phyloP scores from a whole-genome alignment of 768 basidiomycete genomes.

The Saitozyma sp. region DNA sequence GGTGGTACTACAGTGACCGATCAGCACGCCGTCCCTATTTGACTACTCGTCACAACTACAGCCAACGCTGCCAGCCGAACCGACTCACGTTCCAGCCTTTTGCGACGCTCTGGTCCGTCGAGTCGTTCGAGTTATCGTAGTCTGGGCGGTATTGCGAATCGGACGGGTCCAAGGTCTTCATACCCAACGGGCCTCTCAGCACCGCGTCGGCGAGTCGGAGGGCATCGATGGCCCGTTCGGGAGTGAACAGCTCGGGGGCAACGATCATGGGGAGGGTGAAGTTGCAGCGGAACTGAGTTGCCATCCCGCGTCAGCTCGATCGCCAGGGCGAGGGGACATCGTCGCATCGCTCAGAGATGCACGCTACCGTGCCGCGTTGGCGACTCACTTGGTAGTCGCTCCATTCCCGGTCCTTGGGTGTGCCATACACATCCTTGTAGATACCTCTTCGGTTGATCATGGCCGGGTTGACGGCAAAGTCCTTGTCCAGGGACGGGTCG shows the following conservation, averaged over 20 bases:
- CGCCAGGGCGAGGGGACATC: background rate
- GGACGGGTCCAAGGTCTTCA: constrained; percentile 88
- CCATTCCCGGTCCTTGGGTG: constrained; percentile 84
- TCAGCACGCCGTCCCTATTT: constrained; percentile 5
- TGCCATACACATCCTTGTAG: constrained; percentile 97
- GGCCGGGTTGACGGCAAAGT: constrained; percentile 68
- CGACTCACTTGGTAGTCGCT: constrained; percentile 78
- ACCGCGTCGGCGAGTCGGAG: constrained; percentile 76
- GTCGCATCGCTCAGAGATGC: background rate
- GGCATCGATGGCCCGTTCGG: constrained; percentile 73
- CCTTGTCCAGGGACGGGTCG: constrained; percentile 71
- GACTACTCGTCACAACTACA: constrained; percentile 26
- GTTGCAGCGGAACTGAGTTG: constrained; percentile 68
- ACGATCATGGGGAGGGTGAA: constrained; percentile 96
- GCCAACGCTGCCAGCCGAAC: constrained; percentile 6
- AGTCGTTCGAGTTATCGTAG: constrained; percentile 94
- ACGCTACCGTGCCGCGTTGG: background rate
- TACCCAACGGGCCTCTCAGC: constrained; percentile 84
- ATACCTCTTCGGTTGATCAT: constrained; percentile 88
- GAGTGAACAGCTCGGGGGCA: constrained; percentile 90
- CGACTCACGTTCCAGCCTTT: constrained; percentile 95
- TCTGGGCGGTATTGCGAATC: constrained; percentile 86
- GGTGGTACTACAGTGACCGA: constrained; percentile 41
- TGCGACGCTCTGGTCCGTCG: constrained; percentile 74
- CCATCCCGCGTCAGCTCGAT: constrained; percentile 3